Conservation (phyloP, 768 basidiomycete species). For the Royoungia palumana region DNA sequence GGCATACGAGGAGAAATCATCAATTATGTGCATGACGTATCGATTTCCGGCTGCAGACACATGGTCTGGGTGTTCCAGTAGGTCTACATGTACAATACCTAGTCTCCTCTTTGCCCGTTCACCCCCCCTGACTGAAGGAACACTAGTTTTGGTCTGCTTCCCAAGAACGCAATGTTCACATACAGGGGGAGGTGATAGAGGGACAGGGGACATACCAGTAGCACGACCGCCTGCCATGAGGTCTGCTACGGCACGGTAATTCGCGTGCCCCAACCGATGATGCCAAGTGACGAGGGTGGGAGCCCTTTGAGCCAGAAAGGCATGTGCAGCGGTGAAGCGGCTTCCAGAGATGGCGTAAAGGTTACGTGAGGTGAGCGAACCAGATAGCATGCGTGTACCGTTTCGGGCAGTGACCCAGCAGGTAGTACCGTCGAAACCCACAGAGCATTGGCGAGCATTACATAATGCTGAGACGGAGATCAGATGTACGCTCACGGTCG, state of each 20-base stretch:
- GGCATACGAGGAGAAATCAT: conserved; percentile 7
- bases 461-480: conserved; percentile 24
- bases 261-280: conserved; percentile 26
- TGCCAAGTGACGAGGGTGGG: conserved; percentile 29
- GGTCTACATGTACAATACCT: conserved; percentile 27
- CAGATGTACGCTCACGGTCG: conserved; percentile 20
- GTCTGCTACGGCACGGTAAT: conserved; percentile 21
- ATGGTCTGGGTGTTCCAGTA: conserved; percentile 20
- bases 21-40: conserved; percentile 9
- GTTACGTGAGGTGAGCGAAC: neutral
- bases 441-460: neutral
- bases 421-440: conserved; percentile 18
- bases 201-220: conserved; percentile 6
- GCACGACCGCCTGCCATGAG: conserved; percentile 15
- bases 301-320: conserved; percentile 3
- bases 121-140: conserved; percentile 30
- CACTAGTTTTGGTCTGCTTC: conserved; percentile 34
- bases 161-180: conserved; percentile 37
- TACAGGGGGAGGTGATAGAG: conserved; percentile 14
- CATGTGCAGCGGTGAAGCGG: conserved; percentile 9
- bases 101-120: conserved; percentile 24
- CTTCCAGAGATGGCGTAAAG: conserved; percentile 1
- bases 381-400: neutral
- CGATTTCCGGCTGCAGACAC: neutral
- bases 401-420: conserved; percentile 3